Base-by-base conservation (phyloP, 2,329 filamentous ascomycete species). In the Pseudocercospora eumusae region DNA sequence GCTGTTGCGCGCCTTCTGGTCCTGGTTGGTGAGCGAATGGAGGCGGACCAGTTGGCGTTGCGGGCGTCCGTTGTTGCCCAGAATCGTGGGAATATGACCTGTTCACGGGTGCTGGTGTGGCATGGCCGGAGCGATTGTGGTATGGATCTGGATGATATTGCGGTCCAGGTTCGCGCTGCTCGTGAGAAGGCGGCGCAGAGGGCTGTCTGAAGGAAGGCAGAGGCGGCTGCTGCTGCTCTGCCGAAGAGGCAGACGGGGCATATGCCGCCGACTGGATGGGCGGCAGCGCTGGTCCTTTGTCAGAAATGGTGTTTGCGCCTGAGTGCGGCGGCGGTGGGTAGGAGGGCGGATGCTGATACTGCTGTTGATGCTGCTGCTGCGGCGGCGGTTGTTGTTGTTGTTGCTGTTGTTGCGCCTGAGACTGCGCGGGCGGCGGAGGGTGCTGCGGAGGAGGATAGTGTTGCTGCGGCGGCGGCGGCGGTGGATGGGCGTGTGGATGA, bases 1-100 rank as follows among this genome's bases (percentile, higher is more conserved):
- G 62, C 60, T 61, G 50, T 47, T 67, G 69, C 20, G 68, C 66
- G 49, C 69, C 67, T 59, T 74, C 72, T 52, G 60, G 62, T 56
- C 63, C 64, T 18, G 62, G 36, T 33, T 56, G 42, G 21, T 56
- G 66, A 58, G 64, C 45, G 42, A 61, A 65, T 13, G 57, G 53
- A 33, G 60, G 45, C 23, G 64, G 67, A 54, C 66, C 71, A 56
- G 69, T 69, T n/a, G 74, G 73, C n/a, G 73, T 75, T 25, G 70
- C 73, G 42, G 74, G 72, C 42, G 72, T 74, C 44, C 69, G 71
- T 44, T 70, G 73, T 27, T 69, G 69, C 45, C 68, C 61, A 52
- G 72, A 73, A 64, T 73, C 73, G 68, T 73, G 68, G 36, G 71
- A 73, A 53, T 73, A 72, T 47, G 72, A 65, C 42, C 73, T 65